phyloP scores from a whole-genome alignment of 306 rosid species.

The Sesbania bispinosa region DNA sequence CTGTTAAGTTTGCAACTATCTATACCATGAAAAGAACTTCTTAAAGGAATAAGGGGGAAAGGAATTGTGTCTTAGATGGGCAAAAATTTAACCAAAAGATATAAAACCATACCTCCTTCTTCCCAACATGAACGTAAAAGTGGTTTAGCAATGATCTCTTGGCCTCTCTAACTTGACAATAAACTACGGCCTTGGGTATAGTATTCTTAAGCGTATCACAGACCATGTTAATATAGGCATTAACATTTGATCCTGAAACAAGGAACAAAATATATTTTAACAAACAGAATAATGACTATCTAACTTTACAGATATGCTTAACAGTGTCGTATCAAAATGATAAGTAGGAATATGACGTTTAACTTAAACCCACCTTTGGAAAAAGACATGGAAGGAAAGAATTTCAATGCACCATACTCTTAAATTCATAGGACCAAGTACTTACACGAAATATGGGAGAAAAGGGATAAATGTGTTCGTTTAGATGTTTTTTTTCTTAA shows the following conservation, averaged over 20 bases:
- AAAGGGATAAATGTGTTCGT: not conserved
- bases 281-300: not conserved
- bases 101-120: conserved; percentile 67
- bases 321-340: conserved; percentile 10
- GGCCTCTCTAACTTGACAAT: conserved; percentile 99
- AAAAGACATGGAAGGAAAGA: not conserved
- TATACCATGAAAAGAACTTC: not conserved
- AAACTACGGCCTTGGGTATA: conserved; percentile 94
- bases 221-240: conserved; percentile 80
- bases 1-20: not conserved
- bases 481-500: not conserved
- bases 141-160: conserved; percentile 82
- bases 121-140: conserved; percentile 81
- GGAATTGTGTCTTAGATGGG: not conserved
- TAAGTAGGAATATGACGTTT: not conserved
- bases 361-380: not conserved
- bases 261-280: not conserved
- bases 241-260: conserved; percentile 87
- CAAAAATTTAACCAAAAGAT: conserved; percentile 6
- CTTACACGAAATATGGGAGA: not conserved
- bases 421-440: not conserved
- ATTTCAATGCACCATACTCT: not conserved
- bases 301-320: conserved; percentile 15
- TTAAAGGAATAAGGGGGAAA: not conserved
- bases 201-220: conserved; percentile 81